Conservation (phyloP, 2,329 filamentous ascomycete species). For the Colletotrichum camelliae region DNA sequence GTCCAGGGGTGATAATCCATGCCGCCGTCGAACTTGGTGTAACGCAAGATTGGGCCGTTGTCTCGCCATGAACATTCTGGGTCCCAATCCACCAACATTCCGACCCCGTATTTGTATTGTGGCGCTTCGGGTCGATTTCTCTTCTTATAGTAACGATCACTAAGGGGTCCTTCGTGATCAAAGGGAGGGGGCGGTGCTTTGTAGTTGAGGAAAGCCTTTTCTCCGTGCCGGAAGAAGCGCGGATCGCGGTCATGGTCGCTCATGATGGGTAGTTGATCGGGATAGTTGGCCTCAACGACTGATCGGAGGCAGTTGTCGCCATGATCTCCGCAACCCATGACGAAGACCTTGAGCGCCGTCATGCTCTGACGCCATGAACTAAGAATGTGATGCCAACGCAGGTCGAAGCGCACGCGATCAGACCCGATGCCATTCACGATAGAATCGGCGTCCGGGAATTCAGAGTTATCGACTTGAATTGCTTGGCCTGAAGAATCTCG, state of each 20-base stretch:
- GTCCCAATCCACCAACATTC: too few species aligned
- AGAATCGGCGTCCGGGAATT: neutral
- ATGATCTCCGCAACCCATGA: too few species aligned
- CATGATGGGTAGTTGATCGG: rapidly evolving
- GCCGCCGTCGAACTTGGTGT: neutral
- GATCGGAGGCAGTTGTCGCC: too few species aligned
- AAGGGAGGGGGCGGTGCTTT: too few species aligned
- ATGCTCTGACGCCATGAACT: neutral
- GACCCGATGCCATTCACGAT: too few species aligned
- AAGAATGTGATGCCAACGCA: neutral
- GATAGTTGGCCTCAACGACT: neutral
- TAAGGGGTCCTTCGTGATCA: too few species aligned
- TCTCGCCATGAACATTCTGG: too few species aligned
- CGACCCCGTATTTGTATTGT: neutral
- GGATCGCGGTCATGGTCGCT: neutral
- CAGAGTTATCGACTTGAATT: neutral
- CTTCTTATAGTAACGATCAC: neutral
- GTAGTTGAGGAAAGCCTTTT: neutral
- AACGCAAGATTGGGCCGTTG: neutral
- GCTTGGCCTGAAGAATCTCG: neutral
- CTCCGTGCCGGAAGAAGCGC: rapidly evolving
- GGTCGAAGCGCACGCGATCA: too few species aligned
- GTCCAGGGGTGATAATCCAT: neutral
- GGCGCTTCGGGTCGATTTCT: neutral
- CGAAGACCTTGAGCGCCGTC: rapidly evolving